These are phyloP conservation scores for Orobanche coerulescens DNA, from an alignment of 257 asterid genomes.

Conservation along the genomic window DNA sequence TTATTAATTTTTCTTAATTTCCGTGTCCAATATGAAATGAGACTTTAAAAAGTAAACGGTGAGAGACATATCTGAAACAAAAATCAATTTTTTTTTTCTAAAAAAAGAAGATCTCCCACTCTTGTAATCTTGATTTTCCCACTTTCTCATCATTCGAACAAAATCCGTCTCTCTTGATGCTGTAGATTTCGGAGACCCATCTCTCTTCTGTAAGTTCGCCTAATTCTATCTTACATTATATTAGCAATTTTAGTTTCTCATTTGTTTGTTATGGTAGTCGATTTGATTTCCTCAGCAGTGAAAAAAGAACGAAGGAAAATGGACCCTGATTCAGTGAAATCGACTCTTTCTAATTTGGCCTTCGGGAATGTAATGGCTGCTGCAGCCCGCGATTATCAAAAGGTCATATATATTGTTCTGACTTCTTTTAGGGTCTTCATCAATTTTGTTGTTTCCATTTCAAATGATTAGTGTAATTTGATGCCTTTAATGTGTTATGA, in stretches of 20 bases:
- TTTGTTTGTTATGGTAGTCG: constrained; percentile 3
- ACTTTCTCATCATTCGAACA: no score
- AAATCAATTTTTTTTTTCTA: no score
- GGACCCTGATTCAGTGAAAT: constrained; percentile 91
- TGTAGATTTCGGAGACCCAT: constrained; percentile 11
- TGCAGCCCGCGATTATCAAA: constrained; percentile 98
- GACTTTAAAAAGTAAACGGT: no score
- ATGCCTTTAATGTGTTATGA: background rate
- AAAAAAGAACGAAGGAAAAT: constrained; percentile 26
- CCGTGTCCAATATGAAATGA: no score
- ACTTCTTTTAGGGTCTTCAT: background rate
- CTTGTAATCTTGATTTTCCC: no score
- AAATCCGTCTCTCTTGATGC: background rate
- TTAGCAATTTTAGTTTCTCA: background rate
- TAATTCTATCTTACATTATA: background rate
- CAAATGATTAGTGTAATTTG: background rate
- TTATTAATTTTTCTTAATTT: no score
- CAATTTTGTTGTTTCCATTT: background rate
- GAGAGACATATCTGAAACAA: no score
- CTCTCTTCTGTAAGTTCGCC: constrained; percentile 15
- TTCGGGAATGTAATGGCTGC: constrained; percentile 97
- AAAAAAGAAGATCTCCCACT: no score
- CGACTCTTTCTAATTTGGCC: constrained; percentile 74
- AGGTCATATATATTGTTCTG: constrained; percentile 37
- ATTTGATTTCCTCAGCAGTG: constrained; percentile 15